phyloP scores from a whole-genome alignment of 768 basidiomycete genomes.

The Guyanaporus albipodus region DNA sequence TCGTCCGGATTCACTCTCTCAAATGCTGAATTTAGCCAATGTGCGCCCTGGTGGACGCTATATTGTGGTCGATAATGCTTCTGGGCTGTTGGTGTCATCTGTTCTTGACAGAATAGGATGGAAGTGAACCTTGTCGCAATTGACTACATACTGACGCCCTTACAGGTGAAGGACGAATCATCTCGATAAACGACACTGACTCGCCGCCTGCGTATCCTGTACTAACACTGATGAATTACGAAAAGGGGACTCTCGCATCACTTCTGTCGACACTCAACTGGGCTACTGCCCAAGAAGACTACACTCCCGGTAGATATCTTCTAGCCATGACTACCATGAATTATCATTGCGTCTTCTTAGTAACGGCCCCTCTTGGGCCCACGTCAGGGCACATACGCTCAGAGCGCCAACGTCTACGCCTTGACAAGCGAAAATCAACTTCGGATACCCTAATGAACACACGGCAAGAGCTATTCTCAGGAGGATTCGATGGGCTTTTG shows the following conservation, averaged over 20 bases:
- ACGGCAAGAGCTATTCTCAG: constrained; percentile 78
- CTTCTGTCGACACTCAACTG: constrained; percentile 78
- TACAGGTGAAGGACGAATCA: constrained; percentile 71
- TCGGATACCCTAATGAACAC: constrained; percentile 56
- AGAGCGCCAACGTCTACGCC: constrained; percentile 64
- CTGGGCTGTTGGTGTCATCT: constrained; percentile 81
- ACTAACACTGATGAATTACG: constrained; percentile 82
- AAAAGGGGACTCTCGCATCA: constrained; percentile 45
- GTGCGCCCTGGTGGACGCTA: constrained; percentile 84
- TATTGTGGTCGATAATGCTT: constrained; percentile 87
- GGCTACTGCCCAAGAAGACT: constrained; percentile 80
- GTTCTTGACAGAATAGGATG: constrained; percentile 87
- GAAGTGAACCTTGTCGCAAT: constrained; percentile 26
- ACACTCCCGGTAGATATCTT: constrained; percentile 53
- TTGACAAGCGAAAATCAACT: constrained; percentile 76
- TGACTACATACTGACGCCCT: background rate
- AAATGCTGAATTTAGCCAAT: constrained; percentile 80
- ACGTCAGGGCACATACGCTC: constrained; percentile 58
- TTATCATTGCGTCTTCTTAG: constrained; percentile 31
- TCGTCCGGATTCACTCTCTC: constrained; percentile 83
- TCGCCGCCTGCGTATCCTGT: constrained; percentile 91
- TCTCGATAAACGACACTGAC: constrained; percentile 85
- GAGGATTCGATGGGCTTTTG: constrained; percentile 88
- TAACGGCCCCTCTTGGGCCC: constrained; percentile 57
- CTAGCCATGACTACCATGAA: background rate